phyloP scores from a whole-genome alignment of 129 eudicot genomes.

The Escallonia herrerae region DNA sequence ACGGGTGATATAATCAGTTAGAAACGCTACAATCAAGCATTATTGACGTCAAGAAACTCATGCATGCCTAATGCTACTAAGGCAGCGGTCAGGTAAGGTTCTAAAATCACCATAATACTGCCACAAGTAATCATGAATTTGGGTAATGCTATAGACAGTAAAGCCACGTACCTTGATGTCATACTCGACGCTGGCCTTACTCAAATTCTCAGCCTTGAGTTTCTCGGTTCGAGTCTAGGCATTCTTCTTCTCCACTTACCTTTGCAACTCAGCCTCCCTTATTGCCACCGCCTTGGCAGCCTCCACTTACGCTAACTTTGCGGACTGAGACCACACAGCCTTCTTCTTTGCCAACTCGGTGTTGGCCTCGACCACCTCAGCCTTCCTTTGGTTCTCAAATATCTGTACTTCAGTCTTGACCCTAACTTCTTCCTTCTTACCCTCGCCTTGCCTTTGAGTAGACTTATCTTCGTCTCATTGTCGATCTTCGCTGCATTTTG shows the following conservation, averaged over 20 bases:
- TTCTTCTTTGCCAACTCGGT: slow-evolving; percentile 1
- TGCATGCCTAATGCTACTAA: too few species aligned
- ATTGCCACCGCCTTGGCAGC: slow-evolving; percentile 9
- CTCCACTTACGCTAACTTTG: slow-evolving; percentile 13
- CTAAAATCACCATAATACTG: too few species aligned
- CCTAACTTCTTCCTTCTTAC: slow-evolving; percentile 15
- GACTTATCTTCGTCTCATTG: slow-evolving; percentile 13
- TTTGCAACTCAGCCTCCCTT: slow-evolving; percentile 14
- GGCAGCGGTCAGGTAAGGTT: too few species aligned
- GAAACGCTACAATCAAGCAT: too few species aligned
- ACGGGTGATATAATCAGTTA: too few species aligned
- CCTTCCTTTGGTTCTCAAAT: slow-evolving; percentile 16
- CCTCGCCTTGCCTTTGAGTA: slow-evolving; percentile 14
- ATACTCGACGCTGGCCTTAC: slow-evolving; percentile 18
- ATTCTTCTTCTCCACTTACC: slow-evolving; percentile 19
- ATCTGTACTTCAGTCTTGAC: slow-evolving; percentile 17
- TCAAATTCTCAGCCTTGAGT: slow-evolving; percentile 19
- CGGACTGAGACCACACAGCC: slow-evolving; percentile 18
- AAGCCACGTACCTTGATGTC: slow-evolving; percentile 11
- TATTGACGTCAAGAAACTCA: too few species aligned
- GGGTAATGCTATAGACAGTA: too few species aligned
- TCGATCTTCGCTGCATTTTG: slow-evolving; percentile 28
- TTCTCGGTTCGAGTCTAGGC: slow-evolving; percentile 14
- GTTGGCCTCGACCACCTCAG: slow-evolving; percentile 10
- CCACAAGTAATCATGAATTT: too few species aligned